A percentile compares a stretch with the other conserved stretches of the same genome.
Evolutionary conservation across 176 grass and related monocot species (phyloP).

Genomic region (Musa beccarii): DNA sequence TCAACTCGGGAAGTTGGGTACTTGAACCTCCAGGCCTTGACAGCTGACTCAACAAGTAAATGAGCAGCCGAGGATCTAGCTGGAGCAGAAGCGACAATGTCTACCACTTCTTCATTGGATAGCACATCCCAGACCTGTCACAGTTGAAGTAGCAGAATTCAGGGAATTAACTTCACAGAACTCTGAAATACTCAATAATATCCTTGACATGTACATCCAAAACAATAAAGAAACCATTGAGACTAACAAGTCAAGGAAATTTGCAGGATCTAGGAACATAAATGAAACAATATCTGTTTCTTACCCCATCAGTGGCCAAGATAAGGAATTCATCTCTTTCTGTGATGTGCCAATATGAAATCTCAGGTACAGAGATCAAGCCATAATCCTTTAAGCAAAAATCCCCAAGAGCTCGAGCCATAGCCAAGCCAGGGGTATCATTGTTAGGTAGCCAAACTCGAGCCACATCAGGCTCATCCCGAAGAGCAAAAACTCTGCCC

Average conservation of each 20-base stretch:
- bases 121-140: slow-evolving; percentile 73
- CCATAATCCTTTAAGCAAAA: slow-evolving; percentile 75
- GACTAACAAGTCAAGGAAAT: neutral
- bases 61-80: slow-evolving; percentile 32
- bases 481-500: slow-evolving; percentile 61
- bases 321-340: slow-evolving; percentile 61
- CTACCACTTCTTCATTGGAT: slow-evolving; percentile 60
- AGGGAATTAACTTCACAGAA: neutral
- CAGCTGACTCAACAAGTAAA: slow-evolving; percentile 45
- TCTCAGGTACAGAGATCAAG: slow-evolving; percentile 55
- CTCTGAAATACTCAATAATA: neutral
- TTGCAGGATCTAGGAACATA: too few relatives aligned
- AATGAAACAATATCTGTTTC: too few relatives aligned
- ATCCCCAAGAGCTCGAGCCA: slow-evolving; percentile 73
- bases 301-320: slow-evolving; percentile 65
- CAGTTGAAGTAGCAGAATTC: neutral
- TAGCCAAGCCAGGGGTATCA: slow-evolving; percentile 60
- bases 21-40: slow-evolving; percentile 48
- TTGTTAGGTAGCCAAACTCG: slow-evolving; percentile 64
- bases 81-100: slow-evolving; percentile 42
- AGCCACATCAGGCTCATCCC: slow-evolving; percentile 63
- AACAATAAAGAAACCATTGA: neutral
- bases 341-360: slow-evolving; percentile 43
- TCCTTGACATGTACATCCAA: neutral
- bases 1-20: slow-evolving; percentile 62